These are phyloP conservation scores for Pythium grandisporangium DNA, from an alignment of 352 stramenopile genomes.

Conservation along the genomic window DNA sequence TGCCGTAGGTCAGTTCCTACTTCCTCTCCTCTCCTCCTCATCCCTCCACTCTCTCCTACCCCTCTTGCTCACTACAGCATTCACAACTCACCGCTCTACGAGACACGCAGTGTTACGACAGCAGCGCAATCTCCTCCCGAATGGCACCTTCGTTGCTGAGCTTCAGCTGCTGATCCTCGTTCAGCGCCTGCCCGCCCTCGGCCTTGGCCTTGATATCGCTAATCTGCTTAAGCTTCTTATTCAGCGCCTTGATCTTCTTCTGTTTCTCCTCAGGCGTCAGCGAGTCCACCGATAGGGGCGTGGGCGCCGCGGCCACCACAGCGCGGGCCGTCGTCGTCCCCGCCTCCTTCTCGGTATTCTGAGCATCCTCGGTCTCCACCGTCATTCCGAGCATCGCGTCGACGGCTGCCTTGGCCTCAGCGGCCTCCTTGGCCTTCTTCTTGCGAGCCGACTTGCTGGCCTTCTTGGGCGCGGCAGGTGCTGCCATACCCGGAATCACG, in stretches of 20 bases:
- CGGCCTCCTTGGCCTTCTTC: slow-evolving; percentile 79
- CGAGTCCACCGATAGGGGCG: slow-evolving; percentile 37
- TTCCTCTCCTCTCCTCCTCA: no score
- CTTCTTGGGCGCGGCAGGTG: slow-evolving; percentile 41
- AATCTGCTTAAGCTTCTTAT: slow-evolving; percentile 87
- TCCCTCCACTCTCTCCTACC: no score
- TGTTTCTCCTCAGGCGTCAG: slow-evolving; percentile 84
- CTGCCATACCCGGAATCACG: slow-evolving; percentile 60
- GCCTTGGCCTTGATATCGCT: slow-evolving; percentile 75
- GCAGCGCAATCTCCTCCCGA: slow-evolving; percentile 51
- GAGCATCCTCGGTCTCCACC: slow-evolving; percentile 7
- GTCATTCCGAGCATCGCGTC: slow-evolving; percentile 24
- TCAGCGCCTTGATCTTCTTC: slow-evolving; percentile 75
- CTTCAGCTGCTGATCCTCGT: slow-evolving; percentile 77
- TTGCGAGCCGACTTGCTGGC: slow-evolving; percentile 71
- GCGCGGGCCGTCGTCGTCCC: slow-evolving; percentile 1
- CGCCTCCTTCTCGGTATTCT: slow-evolving; percentile 16
- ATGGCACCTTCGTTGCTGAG: slow-evolving; percentile 53
- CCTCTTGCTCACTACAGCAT: no score
- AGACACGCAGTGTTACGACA: slow-evolving; percentile 21
- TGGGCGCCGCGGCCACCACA: no score
- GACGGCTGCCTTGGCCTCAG: slow-evolving; percentile 51
- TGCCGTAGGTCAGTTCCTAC: not conserved
- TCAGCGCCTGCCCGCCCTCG: slow-evolving; percentile 57
- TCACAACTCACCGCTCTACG: not conserved